Evolutionary conservation across 805 yeast species (phyloP), one percentile per base, ranked within the genome.

Genomic region (Metschnikowia bowlesiae): DNA sequence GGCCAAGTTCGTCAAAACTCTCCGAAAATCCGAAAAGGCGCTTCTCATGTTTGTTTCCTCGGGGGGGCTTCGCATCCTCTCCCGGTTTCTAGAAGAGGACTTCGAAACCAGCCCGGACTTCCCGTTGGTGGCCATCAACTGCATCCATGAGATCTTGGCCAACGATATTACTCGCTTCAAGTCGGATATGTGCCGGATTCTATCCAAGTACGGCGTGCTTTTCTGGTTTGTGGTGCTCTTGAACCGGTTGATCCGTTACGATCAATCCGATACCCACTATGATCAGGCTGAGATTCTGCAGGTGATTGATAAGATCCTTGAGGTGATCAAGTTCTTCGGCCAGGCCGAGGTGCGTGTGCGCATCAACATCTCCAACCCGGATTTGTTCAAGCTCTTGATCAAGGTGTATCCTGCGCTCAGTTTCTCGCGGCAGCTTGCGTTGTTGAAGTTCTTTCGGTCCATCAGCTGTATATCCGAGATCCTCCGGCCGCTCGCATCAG

Each of bases 311-410:
- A 63, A 66, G 47, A 63, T 70, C 8, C 62, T 78, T 29, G 64
- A 64, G 14, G 73, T 77, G 4, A 53, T 73, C n/a, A 67, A 66
- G 47, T 64, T 60, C 36, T 76, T 78, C 57, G 75, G 78, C 35
- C 76, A 73, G 47, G 68, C 79, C 1, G 82, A 79, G 44, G 70
- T 73, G 0, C 66, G 71, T 44, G 79, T 78, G 10, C 61, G 80
- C 46, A 52, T 62, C 22, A 66, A 66, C 47, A 69, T 74, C 36
- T 64, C 76, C 8, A 69, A 64, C 44, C 55, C 67, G 1, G 76
- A 71, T 44, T 59, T 73, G 9, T 73, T 76, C 59, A 71, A 75
- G 52, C 62, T 67, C 34, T 50, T 76, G n/a, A 69, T 74, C 49
- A 72, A 71, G 53, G 64, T 71, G 6, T 70, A 67, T 55, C 68